phyloP scores from a whole-genome alignment of 2,329 filamentous ascomycete genomes.

The Mollisia scopiformis region DNA sequence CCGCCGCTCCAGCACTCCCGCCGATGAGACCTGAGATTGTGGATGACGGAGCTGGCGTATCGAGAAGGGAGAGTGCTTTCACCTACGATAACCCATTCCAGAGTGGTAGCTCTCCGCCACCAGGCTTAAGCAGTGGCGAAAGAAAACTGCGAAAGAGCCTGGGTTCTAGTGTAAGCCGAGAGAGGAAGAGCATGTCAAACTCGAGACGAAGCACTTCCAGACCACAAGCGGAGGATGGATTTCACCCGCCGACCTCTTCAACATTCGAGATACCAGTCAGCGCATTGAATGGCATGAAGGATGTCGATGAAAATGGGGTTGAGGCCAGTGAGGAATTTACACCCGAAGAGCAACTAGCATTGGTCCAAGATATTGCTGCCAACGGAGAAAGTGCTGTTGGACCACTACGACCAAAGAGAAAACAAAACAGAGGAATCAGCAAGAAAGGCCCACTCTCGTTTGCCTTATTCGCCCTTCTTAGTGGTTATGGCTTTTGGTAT shows the following conservation, averaged over 20 bases:
- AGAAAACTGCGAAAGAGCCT: conserved; percentile 46
- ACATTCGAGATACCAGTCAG: conserved; percentile 61
- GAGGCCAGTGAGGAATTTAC: conserved; percentile 92
- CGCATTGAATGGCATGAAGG: conserved; percentile 42
- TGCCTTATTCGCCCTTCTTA: conserved; percentile 69
- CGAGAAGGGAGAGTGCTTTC: conserved; percentile 66
- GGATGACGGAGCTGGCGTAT: conserved; percentile 40
- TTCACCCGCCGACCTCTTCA: conserved; percentile 56
- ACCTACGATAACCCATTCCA: conserved; percentile 93
- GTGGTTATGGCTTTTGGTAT: conserved; percentile 80
- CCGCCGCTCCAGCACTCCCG: conserved; percentile 37
- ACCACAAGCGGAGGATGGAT: conserved; percentile 51
- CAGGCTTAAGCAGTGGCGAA: conserved; percentile 48
- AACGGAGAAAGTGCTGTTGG: conserved; percentile 52
- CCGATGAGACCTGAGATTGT: conserved; percentile 58
- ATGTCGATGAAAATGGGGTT: conserved; percentile 49
- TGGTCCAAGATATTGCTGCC: conserved; percentile 69
- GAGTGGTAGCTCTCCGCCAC: conserved; percentile 72
- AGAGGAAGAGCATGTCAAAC: conserved; percentile 40
- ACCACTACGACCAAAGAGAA: conserved; percentile 43
- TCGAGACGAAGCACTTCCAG: conserved; percentile 55
- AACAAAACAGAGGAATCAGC: conserved; percentile 50
- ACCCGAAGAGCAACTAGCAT: conserved; percentile 82
- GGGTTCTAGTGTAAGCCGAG: conserved; percentile 42
- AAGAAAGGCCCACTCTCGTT: conserved; percentile 70